Conservation (phyloP, 1,284 basidiomycete species). For the Exsudoporus floridanus region DNA sequence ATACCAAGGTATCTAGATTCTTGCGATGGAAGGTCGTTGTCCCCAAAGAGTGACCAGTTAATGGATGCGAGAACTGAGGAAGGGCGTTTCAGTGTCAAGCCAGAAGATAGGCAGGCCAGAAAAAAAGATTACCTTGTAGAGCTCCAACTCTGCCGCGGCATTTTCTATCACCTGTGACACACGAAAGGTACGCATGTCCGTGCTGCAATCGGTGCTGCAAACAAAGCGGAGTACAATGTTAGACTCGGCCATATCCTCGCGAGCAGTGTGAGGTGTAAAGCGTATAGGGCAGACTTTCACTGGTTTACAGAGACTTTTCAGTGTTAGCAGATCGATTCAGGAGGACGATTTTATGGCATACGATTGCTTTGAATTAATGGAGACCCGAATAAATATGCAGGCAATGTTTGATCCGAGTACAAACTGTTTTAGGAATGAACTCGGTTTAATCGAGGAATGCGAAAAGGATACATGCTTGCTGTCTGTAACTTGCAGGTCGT, state of each 20-base stretch:
- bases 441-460: constrained; percentile 15
- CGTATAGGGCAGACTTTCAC: background rate
- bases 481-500: constrained; percentile 6
- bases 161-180: constrained; percentile 40
- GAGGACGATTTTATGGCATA: constrained; percentile 7
- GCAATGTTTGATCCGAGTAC: constrained; percentile 25
- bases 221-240: constrained; percentile 46
- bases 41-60: constrained; percentile 44
- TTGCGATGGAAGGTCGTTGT: constrained; percentile 51
- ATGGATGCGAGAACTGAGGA: constrained; percentile 51
- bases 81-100: background rate
- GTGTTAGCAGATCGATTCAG: background rate
- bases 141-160: constrained; percentile 36
- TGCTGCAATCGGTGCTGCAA: constrained; percentile 35
- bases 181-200: constrained; percentile 47
- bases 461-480: constrained; percentile 20
- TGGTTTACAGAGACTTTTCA: background rate
- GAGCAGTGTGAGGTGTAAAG: background rate
- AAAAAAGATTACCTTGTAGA: constrained; percentile 45
- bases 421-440: constrained; percentile 22
- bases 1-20: constrained; percentile 44
- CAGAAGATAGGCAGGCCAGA: background rate
- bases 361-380: constrained; percentile 2
- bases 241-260: constrained; percentile 23
- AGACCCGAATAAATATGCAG: constrained; percentile 22